Evolutionary conservation across 139 green algal species (phyloP).

Genomic region (Chlorella ohadii): DNA sequence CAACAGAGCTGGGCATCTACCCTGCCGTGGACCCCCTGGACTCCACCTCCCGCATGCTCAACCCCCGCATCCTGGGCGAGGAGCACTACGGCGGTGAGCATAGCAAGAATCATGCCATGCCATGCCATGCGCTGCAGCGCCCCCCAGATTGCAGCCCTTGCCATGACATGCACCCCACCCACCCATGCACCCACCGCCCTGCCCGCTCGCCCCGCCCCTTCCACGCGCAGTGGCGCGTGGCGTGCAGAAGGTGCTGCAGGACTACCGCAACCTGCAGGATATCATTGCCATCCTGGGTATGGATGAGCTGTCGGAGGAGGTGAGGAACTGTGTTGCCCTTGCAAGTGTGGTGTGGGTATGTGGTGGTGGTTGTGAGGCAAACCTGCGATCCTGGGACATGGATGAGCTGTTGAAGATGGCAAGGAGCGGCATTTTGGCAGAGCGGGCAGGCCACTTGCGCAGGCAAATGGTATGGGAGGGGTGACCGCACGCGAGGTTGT

Average conservation of each 20-base stretch:
- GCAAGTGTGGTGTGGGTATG: no score
- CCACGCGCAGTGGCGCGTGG: slow-evolving; percentile 78
- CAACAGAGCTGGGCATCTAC: slow-evolving; percentile 99
- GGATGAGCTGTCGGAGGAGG: slow-evolving; percentile 98
- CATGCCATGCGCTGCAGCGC: no score
- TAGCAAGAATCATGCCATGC: neutral
- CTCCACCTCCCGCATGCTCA: slow-evolving; percentile 98
- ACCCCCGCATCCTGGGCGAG: slow-evolving; percentile 92
- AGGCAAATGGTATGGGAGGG: no score
- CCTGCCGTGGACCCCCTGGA: slow-evolving; percentile 99
- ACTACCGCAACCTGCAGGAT: slow-evolving; percentile 98
- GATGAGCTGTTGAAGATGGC: no score
- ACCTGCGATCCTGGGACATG: no score
- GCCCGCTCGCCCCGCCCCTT: neutral
- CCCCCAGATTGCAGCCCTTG: no score
- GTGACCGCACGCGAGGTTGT: no score
- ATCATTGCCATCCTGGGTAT: slow-evolving; percentile 99
- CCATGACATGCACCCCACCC: no score
- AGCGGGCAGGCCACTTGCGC: no score
- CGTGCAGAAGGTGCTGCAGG: slow-evolving; percentile 98
- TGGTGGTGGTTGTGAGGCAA: no score
- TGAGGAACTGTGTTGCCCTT: neutral
- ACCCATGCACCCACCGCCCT: neutral
- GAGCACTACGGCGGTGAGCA: slow-evolving; percentile 92
- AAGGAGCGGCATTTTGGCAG: no score